Percentiles rank a stretch among this genome's conserved stretches.
Conservation (phyloP, 2,329 filamentous ascomycete genomes). For the Scleromitrula shiraiana region DNA sequence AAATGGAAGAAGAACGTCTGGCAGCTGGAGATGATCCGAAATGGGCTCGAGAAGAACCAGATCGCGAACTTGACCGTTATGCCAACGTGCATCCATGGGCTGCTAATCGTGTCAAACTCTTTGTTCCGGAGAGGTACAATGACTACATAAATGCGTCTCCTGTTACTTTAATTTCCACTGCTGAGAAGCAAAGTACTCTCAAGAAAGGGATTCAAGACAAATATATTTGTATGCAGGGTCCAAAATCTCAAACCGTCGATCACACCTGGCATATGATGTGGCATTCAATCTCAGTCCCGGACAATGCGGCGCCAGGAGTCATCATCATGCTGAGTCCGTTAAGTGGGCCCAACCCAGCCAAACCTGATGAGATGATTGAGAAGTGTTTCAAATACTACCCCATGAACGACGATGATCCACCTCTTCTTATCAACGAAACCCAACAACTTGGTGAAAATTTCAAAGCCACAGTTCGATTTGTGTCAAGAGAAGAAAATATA, state of each 20-base stretch:
- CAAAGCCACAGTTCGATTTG: constrained; percentile 58
- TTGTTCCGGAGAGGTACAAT: constrained; percentile 62
- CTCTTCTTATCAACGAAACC: constrained; percentile 50
- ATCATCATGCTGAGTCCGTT: constrained; percentile 94
- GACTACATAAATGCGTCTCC: constrained; percentile 82
- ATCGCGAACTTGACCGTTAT: constrained; percentile 70
- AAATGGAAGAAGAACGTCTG: constrained; percentile 38
- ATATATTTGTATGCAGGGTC: constrained; percentile 93
- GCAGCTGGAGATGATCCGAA: constrained; percentile 32
- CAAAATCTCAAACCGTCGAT: constrained; percentile 64
- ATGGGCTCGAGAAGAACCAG: constrained; percentile 51
- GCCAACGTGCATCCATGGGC: constrained; percentile 84
- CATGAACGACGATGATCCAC: constrained; percentile 41
- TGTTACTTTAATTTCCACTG: constrained; percentile 37
- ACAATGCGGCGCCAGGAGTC: constrained; percentile 60
- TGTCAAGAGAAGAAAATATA: constrained; percentile 37
- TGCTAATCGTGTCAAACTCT: constrained; percentile 73
- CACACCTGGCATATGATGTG: constrained; percentile 97
- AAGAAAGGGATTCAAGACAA: constrained; percentile 31
- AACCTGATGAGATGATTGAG: constrained; percentile 47
- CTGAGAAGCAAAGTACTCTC: constrained; percentile 20
- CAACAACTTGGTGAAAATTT: constrained; percentile 61
- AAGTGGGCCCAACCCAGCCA: constrained; percentile 38
- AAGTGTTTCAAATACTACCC: constrained; percentile 92
- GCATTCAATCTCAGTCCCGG: constrained; percentile 47